Evolutionary conservation across 148 eudicot genomes (phyloP).

Genomic region (Chenopodium suecicum): DNA sequence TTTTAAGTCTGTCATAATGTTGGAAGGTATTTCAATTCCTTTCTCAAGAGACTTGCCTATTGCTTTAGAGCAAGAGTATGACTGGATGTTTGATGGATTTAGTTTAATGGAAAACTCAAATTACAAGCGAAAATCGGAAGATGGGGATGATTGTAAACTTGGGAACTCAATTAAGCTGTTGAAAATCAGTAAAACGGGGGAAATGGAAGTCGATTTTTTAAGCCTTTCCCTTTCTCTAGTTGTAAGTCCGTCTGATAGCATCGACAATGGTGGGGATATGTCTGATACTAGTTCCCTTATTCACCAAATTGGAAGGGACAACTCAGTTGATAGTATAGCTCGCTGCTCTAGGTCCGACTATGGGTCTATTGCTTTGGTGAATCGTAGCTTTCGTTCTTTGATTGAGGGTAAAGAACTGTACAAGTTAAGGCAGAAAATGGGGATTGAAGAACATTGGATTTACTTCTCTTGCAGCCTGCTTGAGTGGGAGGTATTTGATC

Average conservation of each 20-base stretch:
- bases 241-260: slow-evolving; percentile 32
- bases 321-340: slow-evolving; percentile 52
- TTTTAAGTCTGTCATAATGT: slow-evolving; percentile 30
- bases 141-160: slow-evolving; percentile 19
- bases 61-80: slow-evolving; percentile 43
- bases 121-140: slow-evolving; percentile 27
- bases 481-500: slow-evolving; percentile 91
- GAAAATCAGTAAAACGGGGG: slow-evolving; percentile 23
- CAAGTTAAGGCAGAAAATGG: slow-evolving; percentile 43
- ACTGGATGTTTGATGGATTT: slow-evolving; percentile 37
- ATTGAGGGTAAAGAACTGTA: slow-evolving; percentile 54
- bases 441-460: slow-evolving; percentile 74
- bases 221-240: slow-evolving; percentile 16
- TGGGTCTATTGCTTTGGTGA: slow-evolving; percentile 61
- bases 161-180: slow-evolving; percentile 35
- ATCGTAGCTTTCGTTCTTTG: slow-evolving; percentile 49
- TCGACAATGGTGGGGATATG: slow-evolving; percentile 20
- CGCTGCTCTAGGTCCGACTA: slow-evolving; percentile 73
- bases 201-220: slow-evolving; percentile 14
- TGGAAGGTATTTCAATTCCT: slow-evolving; percentile 46
- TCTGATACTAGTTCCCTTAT: slow-evolving; percentile 49
- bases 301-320: slow-evolving; percentile 48
- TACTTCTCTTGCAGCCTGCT: slow-evolving; percentile 66
- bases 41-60: slow-evolving; percentile 37
- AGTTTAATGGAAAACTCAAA: slow-evolving; percentile 16